Conservation (phyloP, 306 rosid genomes). For the Quercus parvula region DNA sequence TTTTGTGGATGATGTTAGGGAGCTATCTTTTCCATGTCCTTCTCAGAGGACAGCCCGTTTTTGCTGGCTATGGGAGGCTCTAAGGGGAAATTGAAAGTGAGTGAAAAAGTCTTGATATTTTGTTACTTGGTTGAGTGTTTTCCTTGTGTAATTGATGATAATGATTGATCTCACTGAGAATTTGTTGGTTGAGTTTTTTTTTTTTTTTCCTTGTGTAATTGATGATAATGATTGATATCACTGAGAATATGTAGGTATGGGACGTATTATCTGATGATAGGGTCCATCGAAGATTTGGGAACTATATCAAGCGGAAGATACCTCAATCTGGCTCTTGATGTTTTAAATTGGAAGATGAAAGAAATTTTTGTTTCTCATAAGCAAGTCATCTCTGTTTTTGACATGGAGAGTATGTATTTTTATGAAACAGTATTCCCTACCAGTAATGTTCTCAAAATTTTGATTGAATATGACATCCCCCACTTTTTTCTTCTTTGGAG, state of each 20-base stretch:
- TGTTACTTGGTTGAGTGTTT: not conserved
- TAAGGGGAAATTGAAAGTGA: conserved; percentile 69
- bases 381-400: too few species aligned
- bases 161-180: too few species aligned
- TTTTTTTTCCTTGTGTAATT: not conserved
- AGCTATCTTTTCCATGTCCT: conserved; percentile 66
- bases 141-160: not conserved
- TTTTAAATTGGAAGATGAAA: not conserved
- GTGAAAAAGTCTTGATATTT: conserved; percentile 19
- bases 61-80: conserved; percentile 91
- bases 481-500: not conserved
- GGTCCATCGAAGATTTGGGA: conserved; percentile 47
- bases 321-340: conserved; percentile 32
- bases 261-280: conserved; percentile 55
- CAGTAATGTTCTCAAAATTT: not conserved
- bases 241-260: conserved; percentile 59
- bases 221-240: not conserved
- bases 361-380: not conserved
- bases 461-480: not conserved
- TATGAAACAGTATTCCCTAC: not conserved
- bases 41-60: conserved; percentile 79
- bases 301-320: conserved; percentile 32
- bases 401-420: not conserved
- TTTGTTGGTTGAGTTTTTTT: too few species aligned
- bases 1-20: conserved; percentile 50